phyloP scores from a whole-genome alignment of 768 basidiomycete species.

The Termitomyces sp. region DNA sequence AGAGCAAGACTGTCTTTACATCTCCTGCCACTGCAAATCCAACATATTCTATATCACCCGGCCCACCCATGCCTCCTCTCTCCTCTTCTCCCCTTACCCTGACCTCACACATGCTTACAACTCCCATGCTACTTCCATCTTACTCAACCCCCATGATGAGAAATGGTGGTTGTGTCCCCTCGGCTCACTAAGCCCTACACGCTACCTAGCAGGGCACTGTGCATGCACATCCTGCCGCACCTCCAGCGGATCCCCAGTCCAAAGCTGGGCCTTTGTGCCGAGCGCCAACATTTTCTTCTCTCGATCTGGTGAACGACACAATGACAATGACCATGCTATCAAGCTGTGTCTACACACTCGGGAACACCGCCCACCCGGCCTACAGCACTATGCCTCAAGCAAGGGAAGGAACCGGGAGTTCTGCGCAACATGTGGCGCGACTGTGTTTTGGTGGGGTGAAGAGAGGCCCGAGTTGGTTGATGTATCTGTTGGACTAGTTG shows the following conservation, averaged over 20 bases:
- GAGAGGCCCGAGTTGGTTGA: conserved; percentile 21
- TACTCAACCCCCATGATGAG: conserved; percentile 14
- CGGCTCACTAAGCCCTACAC: conserved; percentile 13
- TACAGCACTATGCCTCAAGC: conserved; percentile 21
- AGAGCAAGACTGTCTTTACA: conserved; percentile 5
- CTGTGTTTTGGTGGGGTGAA: conserved; percentile 23
- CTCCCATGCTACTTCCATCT: conserved; percentile 1
- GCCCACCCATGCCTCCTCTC: conserved; percentile 12
- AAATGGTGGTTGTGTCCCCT: conserved; percentile 24
- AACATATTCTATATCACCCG: conserved; percentile 15
- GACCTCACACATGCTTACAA: conserved; percentile 16
- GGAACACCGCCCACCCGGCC: conserved; percentile 14
- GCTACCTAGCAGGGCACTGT: conserved; percentile 22
- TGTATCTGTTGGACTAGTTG: conserved; percentile 18
- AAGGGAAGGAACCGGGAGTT: conserved; percentile 22
- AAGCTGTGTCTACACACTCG: conserved; percentile 10
- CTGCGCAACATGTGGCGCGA: conserved; percentile 26
- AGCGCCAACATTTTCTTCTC: conserved; percentile 17
- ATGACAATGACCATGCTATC: not conserved
- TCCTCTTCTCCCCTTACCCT: conserved; percentile 15
- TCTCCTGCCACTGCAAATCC: conserved; percentile 14
- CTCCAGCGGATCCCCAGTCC: conserved; percentile 20
- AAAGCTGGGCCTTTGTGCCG: conserved; percentile 22
- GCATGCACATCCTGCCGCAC: conserved; percentile 22
- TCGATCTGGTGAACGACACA: not conserved